Evolutionary conservation across 148 eudicot genomes (phyloP).

Genomic region (Euryodendron excelsum): DNA sequence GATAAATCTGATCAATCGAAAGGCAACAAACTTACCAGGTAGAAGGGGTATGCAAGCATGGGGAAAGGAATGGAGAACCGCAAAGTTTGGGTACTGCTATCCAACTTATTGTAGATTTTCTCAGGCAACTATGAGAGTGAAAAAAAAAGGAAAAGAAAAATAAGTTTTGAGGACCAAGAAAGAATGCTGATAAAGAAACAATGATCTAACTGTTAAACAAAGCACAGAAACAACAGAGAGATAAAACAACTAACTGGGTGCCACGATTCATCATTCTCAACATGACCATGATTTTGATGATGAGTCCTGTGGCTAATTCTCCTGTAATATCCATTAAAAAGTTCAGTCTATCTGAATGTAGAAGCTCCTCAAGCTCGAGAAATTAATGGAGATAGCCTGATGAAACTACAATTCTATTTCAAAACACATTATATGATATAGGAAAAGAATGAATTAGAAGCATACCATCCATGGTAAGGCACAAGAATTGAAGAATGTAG

Average conservation of each 20-base stretch:
- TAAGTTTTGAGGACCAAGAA: background rate
- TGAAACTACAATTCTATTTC: too few relatives aligned
- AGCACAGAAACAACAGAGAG: background rate
- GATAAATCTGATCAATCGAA: background rate
- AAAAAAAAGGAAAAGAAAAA: background rate
- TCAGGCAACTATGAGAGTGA: conserved; percentile 35
- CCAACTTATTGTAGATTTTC: conserved; percentile 40
- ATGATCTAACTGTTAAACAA: background rate
- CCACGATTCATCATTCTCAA: conserved; percentile 25
- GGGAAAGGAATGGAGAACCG: conserved; percentile 49
- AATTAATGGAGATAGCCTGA: too few relatives aligned
- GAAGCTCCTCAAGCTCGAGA: too few relatives aligned
- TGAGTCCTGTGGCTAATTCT: conserved; percentile 13
- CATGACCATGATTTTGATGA: conserved; percentile 11
- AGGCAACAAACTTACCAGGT: conserved; percentile 35
- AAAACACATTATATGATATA: too few relatives aligned
- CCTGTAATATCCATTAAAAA: background rate
- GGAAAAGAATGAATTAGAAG: too few relatives aligned
- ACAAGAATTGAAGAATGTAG: background rate
- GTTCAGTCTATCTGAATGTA: too few relatives aligned
- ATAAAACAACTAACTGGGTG: conserved; percentile 41
- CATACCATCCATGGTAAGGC: background rate
- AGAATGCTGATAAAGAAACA: background rate
- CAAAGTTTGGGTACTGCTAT: conserved; percentile 25
- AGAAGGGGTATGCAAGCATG: conserved; percentile 46